Evolutionary conservation across 2,329 filamentous ascomycete species (phyloP).

Genomic region (Sporothrix euskadiensis): DNA sequence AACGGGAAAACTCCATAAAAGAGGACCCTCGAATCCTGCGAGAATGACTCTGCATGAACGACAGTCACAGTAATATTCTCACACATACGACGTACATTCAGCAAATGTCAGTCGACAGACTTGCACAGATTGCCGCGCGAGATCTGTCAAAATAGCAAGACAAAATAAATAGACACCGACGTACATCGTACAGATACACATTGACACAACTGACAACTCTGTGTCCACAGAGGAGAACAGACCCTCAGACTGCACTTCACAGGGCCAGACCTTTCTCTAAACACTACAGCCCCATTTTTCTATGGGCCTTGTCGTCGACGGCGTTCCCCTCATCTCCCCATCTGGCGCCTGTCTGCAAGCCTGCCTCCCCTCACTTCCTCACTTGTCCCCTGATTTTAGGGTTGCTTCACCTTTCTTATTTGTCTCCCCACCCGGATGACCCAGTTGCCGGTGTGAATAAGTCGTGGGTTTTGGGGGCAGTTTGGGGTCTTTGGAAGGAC

Average conservation of each 20-base stretch:
- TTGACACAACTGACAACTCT: too few species aligned
- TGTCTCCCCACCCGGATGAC: neutral
- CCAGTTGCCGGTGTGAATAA: slow-evolving; percentile 3
- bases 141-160: neutral
- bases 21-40: neutral
- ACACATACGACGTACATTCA: too few species aligned
- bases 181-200: too few species aligned
- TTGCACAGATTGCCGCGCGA: neutral
- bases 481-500: neutral
- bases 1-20: neutral
- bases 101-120: neutral
- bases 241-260: neutral
- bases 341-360: neutral
- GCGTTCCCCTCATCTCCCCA: neutral
- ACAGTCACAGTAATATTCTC: too few species aligned
- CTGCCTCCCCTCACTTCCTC: neutral
- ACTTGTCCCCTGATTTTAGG: too few species aligned
- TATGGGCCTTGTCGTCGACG: neutral
- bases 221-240: neutral
- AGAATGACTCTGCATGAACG: too few species aligned
- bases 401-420: neutral
- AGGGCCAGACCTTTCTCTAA: neutral
- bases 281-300: neutral
- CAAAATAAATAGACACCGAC: too few species aligned
- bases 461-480: neutral